Percentiles rank a stretch among this genome's conserved stretches.
These are phyloP conservation scores for Zymoseptoria passerinii DNA, from an alignment of 2,329 filamentous ascomycete species.

Conservation along the genomic window DNA sequence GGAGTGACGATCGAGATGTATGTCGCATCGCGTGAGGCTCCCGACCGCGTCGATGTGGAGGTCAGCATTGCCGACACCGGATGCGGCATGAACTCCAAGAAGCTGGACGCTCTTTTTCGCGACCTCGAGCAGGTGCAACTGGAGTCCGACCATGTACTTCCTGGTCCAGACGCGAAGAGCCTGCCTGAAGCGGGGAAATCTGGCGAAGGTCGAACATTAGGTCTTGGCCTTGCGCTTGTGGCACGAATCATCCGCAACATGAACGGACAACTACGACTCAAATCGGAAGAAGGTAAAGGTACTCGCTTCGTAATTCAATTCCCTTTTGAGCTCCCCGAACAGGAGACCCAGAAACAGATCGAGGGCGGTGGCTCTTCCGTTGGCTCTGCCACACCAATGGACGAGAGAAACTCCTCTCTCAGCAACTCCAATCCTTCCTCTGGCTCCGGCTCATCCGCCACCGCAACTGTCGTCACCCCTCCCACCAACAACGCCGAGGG, in stretches of 20 bases:
- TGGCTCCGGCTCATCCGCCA: background rate
- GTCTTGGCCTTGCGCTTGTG: conserved; percentile 81
- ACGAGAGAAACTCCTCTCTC: background rate
- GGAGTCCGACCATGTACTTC: conserved; percentile 44
- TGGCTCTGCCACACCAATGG: conserved; percentile 21
- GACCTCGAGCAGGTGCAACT: conserved; percentile 59
- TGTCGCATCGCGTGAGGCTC: conserved; percentile 43
- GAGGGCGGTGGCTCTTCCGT: conserved; percentile 8
- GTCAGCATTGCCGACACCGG: conserved; percentile 71
- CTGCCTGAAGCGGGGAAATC: conserved; percentile 26
- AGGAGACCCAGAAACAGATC: conserved; percentile 17
- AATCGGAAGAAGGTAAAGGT: conserved; percentile 73
- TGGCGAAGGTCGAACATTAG: conserved; percentile 47
- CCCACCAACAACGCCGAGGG: conserved; percentile 22
- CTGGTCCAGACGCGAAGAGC: conserved; percentile 25
- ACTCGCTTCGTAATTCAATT: conserved; percentile 75
- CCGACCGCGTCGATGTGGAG: conserved; percentile 58
- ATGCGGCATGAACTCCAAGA: conserved; percentile 50
- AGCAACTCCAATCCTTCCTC: background rate
- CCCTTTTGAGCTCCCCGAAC: conserved; percentile 59
- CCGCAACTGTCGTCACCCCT: background rate
- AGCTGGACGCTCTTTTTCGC: conserved; percentile 52
- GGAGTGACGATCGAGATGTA: conserved; percentile 63
- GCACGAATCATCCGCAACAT: conserved; percentile 80
- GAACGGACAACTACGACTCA: conserved; percentile 77